Evolutionary conservation across 345 rosid species (phyloP).

Genomic region (Arabis alpina): DNA sequence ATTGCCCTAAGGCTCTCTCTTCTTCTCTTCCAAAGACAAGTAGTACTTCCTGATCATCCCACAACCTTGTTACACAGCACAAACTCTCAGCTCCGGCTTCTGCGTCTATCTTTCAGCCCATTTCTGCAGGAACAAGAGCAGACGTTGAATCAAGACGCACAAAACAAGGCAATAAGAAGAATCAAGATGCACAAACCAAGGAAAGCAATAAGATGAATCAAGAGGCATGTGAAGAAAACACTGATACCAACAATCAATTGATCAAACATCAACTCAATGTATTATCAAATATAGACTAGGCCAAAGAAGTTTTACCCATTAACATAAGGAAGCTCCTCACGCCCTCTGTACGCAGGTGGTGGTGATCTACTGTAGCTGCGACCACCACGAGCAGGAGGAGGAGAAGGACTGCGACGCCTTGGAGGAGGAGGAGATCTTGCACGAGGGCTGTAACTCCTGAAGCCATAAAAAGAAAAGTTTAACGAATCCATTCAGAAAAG

Average conservation of each 20-base stretch:
- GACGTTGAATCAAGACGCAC: neutral
- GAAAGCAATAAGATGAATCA: neutral
- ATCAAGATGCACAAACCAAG: neutral
- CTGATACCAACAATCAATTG: neutral
- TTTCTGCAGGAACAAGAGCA: slow-evolving; percentile 59
- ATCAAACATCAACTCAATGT: slow-evolving; percentile 15
- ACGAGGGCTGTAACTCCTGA: slow-evolving; percentile 91
- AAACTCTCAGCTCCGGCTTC: slow-evolving; percentile 85
- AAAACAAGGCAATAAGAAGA: neutral
- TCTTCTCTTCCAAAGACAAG: slow-evolving; percentile 41
- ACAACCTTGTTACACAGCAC: slow-evolving; percentile 15
- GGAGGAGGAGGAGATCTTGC: slow-evolving; percentile 72
- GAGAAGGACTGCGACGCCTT: slow-evolving; percentile 82
- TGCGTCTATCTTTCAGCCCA: slow-evolving; percentile 76
- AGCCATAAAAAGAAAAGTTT: slow-evolving; percentile 3
- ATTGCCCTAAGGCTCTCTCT: slow-evolving; percentile 51
- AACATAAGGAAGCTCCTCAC: slow-evolving; percentile 84
- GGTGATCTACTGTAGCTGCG: slow-evolving; percentile 94
- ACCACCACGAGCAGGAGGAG: slow-evolving; percentile 66
- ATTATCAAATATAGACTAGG: neutral
- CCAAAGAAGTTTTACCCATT: slow-evolving; percentile 65
- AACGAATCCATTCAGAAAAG: neutral
- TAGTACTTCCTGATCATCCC: slow-evolving; percentile 22
- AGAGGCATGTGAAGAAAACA: neutral
- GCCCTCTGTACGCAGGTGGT: slow-evolving; percentile 78